These are phyloP conservation scores for Spathaspora sp. DNA, from an alignment of 1,139 yeast species.

Conservation along the genomic window DNA sequence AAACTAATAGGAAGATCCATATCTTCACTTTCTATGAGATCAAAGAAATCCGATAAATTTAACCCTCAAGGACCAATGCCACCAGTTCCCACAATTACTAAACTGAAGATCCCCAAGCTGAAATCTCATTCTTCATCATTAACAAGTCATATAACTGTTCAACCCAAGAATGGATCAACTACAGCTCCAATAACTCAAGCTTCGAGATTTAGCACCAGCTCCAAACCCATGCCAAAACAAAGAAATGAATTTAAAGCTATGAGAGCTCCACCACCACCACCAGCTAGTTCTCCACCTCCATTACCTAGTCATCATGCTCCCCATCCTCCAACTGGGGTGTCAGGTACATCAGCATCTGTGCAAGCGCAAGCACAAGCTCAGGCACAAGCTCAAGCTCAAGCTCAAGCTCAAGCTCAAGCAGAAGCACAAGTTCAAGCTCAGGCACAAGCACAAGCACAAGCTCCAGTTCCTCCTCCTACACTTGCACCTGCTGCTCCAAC, in stretches of 20 bases:
- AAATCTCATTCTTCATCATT: constrained; percentile 45
- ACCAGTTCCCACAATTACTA: constrained; percentile 18
- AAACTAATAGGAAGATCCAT: constrained; percentile 35
- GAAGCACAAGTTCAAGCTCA: constrained; percentile 20
- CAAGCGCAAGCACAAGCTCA: constrained; percentile 33
- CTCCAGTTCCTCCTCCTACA: constrained; percentile 6
- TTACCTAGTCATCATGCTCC: too few species aligned
- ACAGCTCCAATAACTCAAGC: constrained; percentile 41
- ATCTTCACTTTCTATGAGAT: constrained; percentile 35
- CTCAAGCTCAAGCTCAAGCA: constrained; percentile 14
- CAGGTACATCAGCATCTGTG: constrained; percentile 14
- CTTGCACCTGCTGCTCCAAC: constrained; percentile 8
- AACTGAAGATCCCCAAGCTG: constrained; percentile 39
- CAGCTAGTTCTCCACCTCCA: too few species aligned
- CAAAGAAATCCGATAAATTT: neutral
- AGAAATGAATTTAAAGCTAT: constrained; percentile 28
- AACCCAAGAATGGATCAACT: constrained; percentile 27
- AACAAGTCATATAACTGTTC: constrained; percentile 16
- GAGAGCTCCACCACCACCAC: constrained; percentile 17
- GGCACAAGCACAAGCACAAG: constrained; percentile 24
- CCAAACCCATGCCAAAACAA: constrained; percentile 18
- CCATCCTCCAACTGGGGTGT: neutral
- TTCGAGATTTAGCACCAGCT: constrained; percentile 25
- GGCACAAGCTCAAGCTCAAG: constrained; percentile 2
- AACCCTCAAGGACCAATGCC: constrained; percentile 6